phyloP scores from a whole-genome alignment of 495 filamentous ascomycete genomes.

The Podospora pseudoanserina region DNA sequence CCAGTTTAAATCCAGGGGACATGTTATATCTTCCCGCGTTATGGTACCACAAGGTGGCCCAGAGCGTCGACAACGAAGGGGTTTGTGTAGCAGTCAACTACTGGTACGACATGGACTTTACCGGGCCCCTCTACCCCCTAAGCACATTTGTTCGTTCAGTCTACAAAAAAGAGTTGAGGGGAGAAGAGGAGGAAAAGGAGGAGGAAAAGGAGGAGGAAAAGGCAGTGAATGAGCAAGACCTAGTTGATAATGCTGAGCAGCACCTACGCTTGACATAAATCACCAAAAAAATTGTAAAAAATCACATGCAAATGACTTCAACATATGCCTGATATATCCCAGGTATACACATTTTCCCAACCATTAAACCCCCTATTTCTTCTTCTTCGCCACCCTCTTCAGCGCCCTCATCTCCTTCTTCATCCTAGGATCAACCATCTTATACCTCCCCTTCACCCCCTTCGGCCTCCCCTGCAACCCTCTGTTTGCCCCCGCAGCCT shows the following conservation, averaged over 20 bases:
- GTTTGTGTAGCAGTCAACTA: constrained; percentile 76
- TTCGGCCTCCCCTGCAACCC: constrained; percentile 59
- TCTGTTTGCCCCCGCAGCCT: constrained; percentile 78
- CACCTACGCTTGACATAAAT: neutral
- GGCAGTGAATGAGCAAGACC: neutral
- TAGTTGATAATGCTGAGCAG: neutral
- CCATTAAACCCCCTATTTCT: constrained; percentile 25
- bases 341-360: neutral
- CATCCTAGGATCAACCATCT: constrained; percentile 95
- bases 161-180: constrained; percentile 3
- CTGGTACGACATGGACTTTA: constrained; percentile 73
- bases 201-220: neutral
- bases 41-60: constrained; percentile 71
- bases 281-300: neutral
- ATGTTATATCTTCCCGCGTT: constrained; percentile 76
- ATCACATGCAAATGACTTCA: neutral
- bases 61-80: constrained; percentile 57
- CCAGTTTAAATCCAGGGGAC: constrained; percentile 65
- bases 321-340: neutral
- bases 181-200: neutral
- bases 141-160: constrained; percentile 49
- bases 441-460: constrained; percentile 89
- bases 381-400: constrained; percentile 63
- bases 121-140: constrained; percentile 55
- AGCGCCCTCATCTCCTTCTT: constrained; percentile 96